A percentile compares a stretch with the other conserved stretches of the same genome.
Evolutionary conservation across 352 stramenopile species (phyloP).

Genomic region (Globisporangium echinulatum): DNA sequence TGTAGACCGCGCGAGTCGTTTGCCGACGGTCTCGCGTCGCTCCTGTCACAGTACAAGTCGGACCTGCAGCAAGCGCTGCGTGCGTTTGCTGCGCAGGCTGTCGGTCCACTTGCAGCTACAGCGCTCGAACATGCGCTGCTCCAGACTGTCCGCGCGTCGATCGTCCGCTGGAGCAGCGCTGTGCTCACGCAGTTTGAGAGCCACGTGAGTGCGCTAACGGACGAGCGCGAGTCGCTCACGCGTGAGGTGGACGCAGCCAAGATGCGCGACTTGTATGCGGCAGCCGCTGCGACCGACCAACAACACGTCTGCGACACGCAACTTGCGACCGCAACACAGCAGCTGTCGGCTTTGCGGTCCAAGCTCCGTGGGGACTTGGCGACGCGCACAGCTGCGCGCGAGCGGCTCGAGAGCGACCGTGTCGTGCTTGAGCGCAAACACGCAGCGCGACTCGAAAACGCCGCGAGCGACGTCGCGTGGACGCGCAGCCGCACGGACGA

Average conservation of each 20-base stretch:
- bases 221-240: slow-evolving; percentile 25
- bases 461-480: slow-evolving; percentile 49
- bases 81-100: slow-evolving; percentile 27
- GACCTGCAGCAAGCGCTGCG: slow-evolving; percentile 35
- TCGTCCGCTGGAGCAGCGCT: slow-evolving; percentile 35
- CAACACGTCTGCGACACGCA: slow-evolving; percentile 41
- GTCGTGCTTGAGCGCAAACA: slow-evolving; percentile 60
- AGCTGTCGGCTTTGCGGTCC: slow-evolving; percentile 44
- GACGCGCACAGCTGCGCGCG: slow-evolving; percentile 37
- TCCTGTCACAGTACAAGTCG: slow-evolving; percentile 56
- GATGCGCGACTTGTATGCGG: slow-evolving; percentile 20
- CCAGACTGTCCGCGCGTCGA: slow-evolving; percentile 30
- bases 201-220: slow-evolving; percentile 24
- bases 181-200: slow-evolving; percentile 46
- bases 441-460: slow-evolving; percentile 37
- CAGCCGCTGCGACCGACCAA: slow-evolving; percentile 32
- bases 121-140: slow-evolving; percentile 29
- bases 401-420: slow-evolving; percentile 34
- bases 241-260: slow-evolving; percentile 17
- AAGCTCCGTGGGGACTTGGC: slow-evolving; percentile 37
- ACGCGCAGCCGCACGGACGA: slow-evolving; percentile 42
- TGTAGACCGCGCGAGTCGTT: slow-evolving; percentile 37
- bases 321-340: slow-evolving; percentile 36
- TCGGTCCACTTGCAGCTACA: slow-evolving; percentile 19
- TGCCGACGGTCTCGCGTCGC: slow-evolving; percentile 34